Base-by-base conservation (phyloP, 345 rosid genomes). In the Eucalyptus albens region DNA sequence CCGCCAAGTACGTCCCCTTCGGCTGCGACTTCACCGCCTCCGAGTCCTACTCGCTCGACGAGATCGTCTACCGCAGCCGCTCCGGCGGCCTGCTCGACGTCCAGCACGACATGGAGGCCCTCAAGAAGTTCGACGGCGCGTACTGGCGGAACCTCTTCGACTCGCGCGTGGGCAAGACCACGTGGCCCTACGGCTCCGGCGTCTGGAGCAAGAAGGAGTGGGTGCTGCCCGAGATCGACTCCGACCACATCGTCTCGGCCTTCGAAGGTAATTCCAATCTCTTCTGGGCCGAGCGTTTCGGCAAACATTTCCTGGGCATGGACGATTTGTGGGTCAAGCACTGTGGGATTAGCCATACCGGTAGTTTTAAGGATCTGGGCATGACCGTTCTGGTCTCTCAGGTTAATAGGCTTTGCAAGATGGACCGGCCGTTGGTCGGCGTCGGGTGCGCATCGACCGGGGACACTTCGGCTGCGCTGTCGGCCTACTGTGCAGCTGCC, bases 361-460 rank as follows among this genome's bases (percentile, higher is more conserved):
- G 99, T 4, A 97, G 99, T 90, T 97, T 97, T 88, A 97, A 97
- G 92, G 99, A 97, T 91, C 92, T 97, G 87, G 99, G 98, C 2
- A 97, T 97, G 99, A 97, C 99, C 5, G 99, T 97, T 89, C 91
- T 97, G 93, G 98, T 97, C 26, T 96, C 98, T 72, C 99, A 97
- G 90, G 99, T 97, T 77, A 97, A 97, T 86, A 96, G 99, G 12
- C 90, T 97, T 13, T 94, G 97, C 8, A 95, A 95, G 87, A 86
- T 96, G 96, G 94, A 94, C 42, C 91, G 94, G 31, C 98, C 98
- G 3, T 93, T 97, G 6, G 97, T 95, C 5, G 99, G 99, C 2
- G 99, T 96, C 1, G 99, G 99, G 77, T 97, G 99, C 80, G 99
- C 99, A 12, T 97, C 99, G 89, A 97, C 99, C 1, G 99, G 99